phyloP scores from a whole-genome alignment of 2,329 filamentous ascomycete species.

The Ascochyta viciae-villosae region DNA sequence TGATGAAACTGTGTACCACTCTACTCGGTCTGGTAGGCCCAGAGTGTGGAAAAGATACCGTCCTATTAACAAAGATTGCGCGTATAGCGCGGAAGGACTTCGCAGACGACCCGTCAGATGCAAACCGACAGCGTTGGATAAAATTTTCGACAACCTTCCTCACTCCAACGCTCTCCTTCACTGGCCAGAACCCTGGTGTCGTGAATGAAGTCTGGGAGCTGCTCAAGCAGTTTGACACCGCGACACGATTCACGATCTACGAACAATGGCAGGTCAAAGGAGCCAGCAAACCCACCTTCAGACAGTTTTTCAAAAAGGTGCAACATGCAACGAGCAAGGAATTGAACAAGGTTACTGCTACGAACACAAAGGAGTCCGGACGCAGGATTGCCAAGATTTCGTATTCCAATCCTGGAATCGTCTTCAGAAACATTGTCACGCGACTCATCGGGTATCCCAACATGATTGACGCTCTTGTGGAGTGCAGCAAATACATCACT shows the following conservation, averaged over 20 bases:
- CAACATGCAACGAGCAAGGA: conserved; percentile 81
- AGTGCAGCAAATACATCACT: conserved; percentile 94
- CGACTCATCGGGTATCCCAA: conserved; percentile 96
- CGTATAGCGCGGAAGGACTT: conserved; percentile 83
- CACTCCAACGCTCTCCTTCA: conserved; percentile 87
- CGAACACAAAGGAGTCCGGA: conserved; percentile 85
- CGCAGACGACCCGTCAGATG: conserved; percentile 69
- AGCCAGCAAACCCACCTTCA: conserved; percentile 68
- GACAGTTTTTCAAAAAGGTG: conserved; percentile 77
- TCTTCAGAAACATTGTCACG: conserved; percentile 86
- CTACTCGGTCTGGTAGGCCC: conserved; percentile 86
- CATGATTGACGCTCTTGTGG: conserved; percentile 91
- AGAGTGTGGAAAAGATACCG: conserved; percentile 84
- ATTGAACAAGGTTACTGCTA: conserved; percentile 87
- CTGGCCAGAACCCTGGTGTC: conserved; percentile 80
- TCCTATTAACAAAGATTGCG: conserved; percentile 80
- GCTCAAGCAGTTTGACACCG: conserved; percentile 77
- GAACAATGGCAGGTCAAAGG: conserved; percentile 76
- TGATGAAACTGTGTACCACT: conserved; percentile 85
- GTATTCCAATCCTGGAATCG: conserved; percentile 85
- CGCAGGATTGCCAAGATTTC: conserved; percentile 91
- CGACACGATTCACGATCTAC: conserved; percentile 85
- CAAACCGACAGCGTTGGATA: conserved; percentile 81
- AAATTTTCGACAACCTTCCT: conserved; percentile 82
- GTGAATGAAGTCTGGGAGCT: conserved; percentile 88